phyloP scores from a whole-genome alignment of 2,329 filamentous ascomycete genomes.

The Hymenoscyphus infarciens region DNA sequence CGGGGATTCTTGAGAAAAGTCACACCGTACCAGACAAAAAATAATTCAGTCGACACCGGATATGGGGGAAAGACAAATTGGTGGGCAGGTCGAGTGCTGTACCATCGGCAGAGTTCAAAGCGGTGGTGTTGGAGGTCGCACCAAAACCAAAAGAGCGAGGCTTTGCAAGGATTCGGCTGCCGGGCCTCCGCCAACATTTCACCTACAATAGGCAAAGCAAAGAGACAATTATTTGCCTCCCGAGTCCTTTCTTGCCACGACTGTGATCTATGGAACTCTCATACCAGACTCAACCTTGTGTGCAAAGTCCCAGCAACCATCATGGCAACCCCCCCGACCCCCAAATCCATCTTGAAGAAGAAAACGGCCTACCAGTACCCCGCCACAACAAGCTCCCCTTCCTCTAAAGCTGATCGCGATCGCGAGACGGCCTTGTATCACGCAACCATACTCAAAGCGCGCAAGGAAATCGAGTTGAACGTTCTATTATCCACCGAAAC shows the following conservation, averaged over 20 bases:
- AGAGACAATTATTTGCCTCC: background rate
- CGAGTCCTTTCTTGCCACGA: background rate
- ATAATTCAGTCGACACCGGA: slow-evolving; percentile 3
- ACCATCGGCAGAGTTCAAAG: background rate
- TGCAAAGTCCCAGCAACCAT: slow-evolving; percentile 5
- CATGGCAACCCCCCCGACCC: slow-evolving; percentile 32
- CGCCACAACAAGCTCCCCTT: slow-evolving; percentile 34
- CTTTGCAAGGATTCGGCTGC: background rate
- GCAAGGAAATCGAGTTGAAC: slow-evolving; percentile 70
- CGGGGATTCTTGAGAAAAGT: slow-evolving; percentile 12
- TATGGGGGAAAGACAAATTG: background rate
- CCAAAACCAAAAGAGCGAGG: background rate
- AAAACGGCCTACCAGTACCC: slow-evolving; percentile 43
- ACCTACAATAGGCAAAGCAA: background rate
- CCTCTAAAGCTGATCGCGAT: slow-evolving; percentile 43
- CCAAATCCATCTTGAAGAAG: slow-evolving; percentile 62
- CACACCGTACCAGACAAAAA: slow-evolving; percentile 22
- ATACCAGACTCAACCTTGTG: background rate
- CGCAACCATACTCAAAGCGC: slow-evolving; percentile 76
- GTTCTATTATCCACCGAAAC: slow-evolving; percentile 71
- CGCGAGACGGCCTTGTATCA: slow-evolving; percentile 73
- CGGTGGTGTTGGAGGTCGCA: background rate
- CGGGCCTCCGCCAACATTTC: background rate
- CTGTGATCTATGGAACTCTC: background rate
- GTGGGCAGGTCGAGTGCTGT: background rate